These are phyloP conservation scores for Trametes sanguinea DNA, from an alignment of 768 basidiomycete genomes.

Conservation along the genomic window DNA sequence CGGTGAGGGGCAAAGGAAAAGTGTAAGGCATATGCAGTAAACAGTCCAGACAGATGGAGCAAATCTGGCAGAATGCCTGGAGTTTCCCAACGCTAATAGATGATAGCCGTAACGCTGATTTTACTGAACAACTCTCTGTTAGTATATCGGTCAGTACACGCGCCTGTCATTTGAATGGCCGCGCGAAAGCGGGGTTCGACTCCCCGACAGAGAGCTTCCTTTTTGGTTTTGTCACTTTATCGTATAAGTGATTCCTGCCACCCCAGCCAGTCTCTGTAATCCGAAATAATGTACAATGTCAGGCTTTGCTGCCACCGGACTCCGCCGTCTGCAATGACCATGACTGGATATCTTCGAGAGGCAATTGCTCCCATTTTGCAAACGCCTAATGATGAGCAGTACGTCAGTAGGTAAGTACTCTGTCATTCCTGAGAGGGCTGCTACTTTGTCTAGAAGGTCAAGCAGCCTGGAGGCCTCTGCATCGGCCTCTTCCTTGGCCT, in stretches of 20 bases:
- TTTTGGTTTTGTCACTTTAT: background rate
- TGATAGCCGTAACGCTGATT: too few relatives aligned
- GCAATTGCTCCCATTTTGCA: constrained; percentile 54
- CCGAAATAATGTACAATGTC: background rate
- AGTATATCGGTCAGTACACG: constrained; percentile 24
- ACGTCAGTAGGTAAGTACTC: background rate
- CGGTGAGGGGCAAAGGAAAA: too few relatives aligned
- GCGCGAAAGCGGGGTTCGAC: constrained; percentile 41
- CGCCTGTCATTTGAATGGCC: constrained; percentile 17
- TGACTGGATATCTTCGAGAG: constrained; percentile 58
- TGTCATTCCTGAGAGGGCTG: constrained; percentile 13
- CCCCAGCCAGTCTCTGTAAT: too few relatives aligned
- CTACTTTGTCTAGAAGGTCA: constrained; percentile 55
- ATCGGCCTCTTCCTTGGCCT: constrained; percentile 48
- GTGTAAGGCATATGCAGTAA: too few relatives aligned
- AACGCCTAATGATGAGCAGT: constrained; percentile 13
- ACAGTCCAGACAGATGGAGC: too few relatives aligned
- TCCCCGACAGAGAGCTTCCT: constrained; percentile 31
- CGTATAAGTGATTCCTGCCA: too few relatives aligned
- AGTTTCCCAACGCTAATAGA: too few relatives aligned
- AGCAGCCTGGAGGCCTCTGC: constrained; percentile 48
- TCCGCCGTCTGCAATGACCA: constrained; percentile 45
- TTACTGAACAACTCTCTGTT: constrained; percentile 9
- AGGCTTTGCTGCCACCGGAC: constrained; percentile 25
- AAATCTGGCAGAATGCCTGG: too few relatives aligned